These are phyloP conservation scores for Schwanniomyces yamadae DNA, from an alignment of 805 yeast genomes.

Conservation along the genomic window DNA sequence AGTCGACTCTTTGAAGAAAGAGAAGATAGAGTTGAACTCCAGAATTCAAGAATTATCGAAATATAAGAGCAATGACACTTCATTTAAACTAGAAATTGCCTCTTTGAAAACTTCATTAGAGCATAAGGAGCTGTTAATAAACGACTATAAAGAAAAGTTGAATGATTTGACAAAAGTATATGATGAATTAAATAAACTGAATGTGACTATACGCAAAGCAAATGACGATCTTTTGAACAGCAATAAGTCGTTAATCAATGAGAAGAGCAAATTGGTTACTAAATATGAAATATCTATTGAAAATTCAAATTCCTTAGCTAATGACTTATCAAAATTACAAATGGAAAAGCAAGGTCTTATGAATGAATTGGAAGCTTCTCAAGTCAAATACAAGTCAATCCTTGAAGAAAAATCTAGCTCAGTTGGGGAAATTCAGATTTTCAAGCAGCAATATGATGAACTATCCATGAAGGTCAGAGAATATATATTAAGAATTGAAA, in stretches of 20 bases:
- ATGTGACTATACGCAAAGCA: slow-evolving; percentile 40
- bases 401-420: slow-evolving; percentile 32
- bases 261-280: slow-evolving; percentile 39
- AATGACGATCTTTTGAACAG: slow-evolving; percentile 38
- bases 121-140: slow-evolving; percentile 44
- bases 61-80: slow-evolving; percentile 38
- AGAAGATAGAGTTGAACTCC: slow-evolving; percentile 38
- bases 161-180: slow-evolving; percentile 39
- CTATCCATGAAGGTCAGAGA: slow-evolving; percentile 66
- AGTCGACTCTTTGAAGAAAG: slow-evolving; percentile 23
- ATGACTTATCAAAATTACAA: slow-evolving; percentile 41
- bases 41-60: slow-evolving; percentile 29
- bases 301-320: slow-evolving; percentile 27
- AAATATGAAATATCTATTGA: slow-evolving; percentile 41
- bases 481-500: slow-evolving; percentile 55
- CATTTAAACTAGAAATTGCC: slow-evolving; percentile 49
- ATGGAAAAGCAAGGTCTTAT: slow-evolving; percentile 41
- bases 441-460: slow-evolving; percentile 73
- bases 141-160: slow-evolving; percentile 35
- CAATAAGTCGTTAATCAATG: slow-evolving; percentile 34
- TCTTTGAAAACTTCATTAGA: slow-evolving; percentile 43
- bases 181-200: slow-evolving; percentile 35
- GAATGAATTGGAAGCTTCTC: slow-evolving; percentile 40
- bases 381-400: slow-evolving; percentile 34
- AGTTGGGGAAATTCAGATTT: slow-evolving; percentile 39